phyloP scores from a whole-genome alignment of 148 eudicot genomes.

The Silene uniflora region DNA sequence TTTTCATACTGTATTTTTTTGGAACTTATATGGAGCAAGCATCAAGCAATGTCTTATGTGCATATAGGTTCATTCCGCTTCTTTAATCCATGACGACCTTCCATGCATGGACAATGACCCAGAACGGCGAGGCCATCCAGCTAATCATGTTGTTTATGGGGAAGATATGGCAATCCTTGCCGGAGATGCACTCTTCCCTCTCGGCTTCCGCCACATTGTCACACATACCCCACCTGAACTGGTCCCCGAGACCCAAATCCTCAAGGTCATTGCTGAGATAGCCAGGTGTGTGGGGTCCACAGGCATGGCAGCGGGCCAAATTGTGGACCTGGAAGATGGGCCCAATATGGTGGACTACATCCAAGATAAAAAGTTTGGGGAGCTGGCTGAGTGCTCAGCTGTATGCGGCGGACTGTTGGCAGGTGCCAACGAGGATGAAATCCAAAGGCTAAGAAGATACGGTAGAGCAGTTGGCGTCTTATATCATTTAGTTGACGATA shows the following conservation, averaged over 20 bases:
- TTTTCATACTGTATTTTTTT: background rate
- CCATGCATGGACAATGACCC: conserved; percentile 96
- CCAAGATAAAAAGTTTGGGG: conserved; percentile 86
- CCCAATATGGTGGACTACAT: conserved; percentile 60
- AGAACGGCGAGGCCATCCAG: conserved; percentile 74
- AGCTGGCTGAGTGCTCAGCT: conserved; percentile 89
- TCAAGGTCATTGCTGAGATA: conserved; percentile 66
- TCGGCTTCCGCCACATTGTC: conserved; percentile 85
- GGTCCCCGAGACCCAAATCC: conserved; percentile 64
- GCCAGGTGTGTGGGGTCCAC: conserved; percentile 93
- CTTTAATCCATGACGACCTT: conserved; percentile 81
- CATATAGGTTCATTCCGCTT: conserved; percentile 81
- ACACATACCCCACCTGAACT: conserved; percentile 61
- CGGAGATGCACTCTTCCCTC: conserved; percentile 87
- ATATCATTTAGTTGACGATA: conserved; percentile 75
- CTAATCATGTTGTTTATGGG: conserved; percentile 77
- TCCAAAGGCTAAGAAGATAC: conserved; percentile 64
- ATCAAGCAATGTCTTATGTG: background rate
- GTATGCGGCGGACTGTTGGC: conserved; percentile 79
- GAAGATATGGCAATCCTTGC: conserved; percentile 91
- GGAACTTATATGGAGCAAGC: conserved; percentile 1
- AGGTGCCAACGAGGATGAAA: conserved; percentile 77
- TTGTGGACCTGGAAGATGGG: conserved; percentile 78
- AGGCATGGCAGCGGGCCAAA: conserved; percentile 93
- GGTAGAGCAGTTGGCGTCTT: conserved; percentile 85